Conservation (phyloP, 106 monocot species). For the Gastrodia elata region DNA sequence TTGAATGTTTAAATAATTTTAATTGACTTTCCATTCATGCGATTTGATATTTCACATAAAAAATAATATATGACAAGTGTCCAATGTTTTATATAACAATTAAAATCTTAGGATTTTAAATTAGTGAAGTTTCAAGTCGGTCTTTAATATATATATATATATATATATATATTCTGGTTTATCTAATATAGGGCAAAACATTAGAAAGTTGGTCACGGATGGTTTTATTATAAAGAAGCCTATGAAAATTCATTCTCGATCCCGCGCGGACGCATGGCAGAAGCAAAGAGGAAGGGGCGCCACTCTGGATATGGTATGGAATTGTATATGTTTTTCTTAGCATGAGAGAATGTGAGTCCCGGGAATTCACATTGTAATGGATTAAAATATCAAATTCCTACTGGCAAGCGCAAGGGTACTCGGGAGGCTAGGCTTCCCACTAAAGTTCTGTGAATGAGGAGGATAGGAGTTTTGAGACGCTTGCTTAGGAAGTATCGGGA, state of each 20-base stretch:
- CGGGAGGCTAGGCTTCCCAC: constrained; percentile 53
- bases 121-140: too few relatives aligned
- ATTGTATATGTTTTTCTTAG: background rate
- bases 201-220: constrained; percentile 35
- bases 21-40: too few relatives aligned
- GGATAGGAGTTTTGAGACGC: constrained; percentile 35
- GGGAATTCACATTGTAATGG: background rate
- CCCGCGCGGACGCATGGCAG: constrained; percentile 27
- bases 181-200: constrained; percentile 21
- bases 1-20: too few relatives aligned
- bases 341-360: background rate
- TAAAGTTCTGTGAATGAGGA: constrained; percentile 47
- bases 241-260: constrained; percentile 33
- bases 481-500: constrained; percentile 31
- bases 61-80: too few relatives aligned
- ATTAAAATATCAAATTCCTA: background rate
- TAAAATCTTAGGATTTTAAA: too few relatives aligned
- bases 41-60: too few relatives aligned
- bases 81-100: too few relatives aligned
- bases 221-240: constrained; percentile 37
- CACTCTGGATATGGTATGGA: constrained; percentile 48
- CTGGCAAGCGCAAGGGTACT: constrained; percentile 49
- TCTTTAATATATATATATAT: too few relatives aligned
- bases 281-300: constrained; percentile 43
- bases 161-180: background rate